Conservation (phyloP, 495 filamentous ascomycete genomes). For the Aspergillus cavernicola region DNA sequence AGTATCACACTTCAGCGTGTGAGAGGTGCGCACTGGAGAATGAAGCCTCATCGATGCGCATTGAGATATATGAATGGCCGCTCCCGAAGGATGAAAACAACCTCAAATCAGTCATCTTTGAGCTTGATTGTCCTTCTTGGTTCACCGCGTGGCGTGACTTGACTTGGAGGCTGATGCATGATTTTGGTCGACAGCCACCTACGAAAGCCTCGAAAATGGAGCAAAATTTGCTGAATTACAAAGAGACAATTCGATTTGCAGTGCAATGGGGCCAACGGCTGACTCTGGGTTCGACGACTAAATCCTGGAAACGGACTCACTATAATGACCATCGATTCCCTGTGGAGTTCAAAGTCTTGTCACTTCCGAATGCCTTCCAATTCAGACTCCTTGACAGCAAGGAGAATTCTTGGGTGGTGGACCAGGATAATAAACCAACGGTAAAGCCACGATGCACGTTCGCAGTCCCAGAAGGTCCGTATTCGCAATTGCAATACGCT, state of each 20-base stretch:
- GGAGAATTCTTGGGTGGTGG: slow-evolving; percentile 6
- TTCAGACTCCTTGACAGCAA: slow-evolving; percentile 18
- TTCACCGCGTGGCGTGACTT: slow-evolving; percentile 53
- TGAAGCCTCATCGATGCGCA: slow-evolving; percentile 31
- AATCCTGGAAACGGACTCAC: slow-evolving; percentile 30
- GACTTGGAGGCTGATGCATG: slow-evolving; percentile 26
- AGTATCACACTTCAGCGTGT: slow-evolving; percentile 14
- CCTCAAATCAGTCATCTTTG: slow-evolving; percentile 50
- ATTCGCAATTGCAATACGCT: slow-evolving; percentile 13
- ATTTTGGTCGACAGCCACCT: slow-evolving; percentile 35
- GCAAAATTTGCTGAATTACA: slow-evolving; percentile 8
- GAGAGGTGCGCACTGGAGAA: slow-evolving; percentile 24
- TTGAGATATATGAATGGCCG: slow-evolving; percentile 57
- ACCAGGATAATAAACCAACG: slow-evolving; percentile 4
- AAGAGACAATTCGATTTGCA: slow-evolving; percentile 4
- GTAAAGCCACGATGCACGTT: slow-evolving; percentile 11
- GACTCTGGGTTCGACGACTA: slow-evolving; percentile 36
- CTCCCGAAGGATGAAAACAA: slow-evolving; percentile 35
- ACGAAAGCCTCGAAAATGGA: neutral
- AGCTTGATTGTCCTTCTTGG: slow-evolving; percentile 42
- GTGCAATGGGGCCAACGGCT: slow-evolving; percentile 8
- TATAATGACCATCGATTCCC: slow-evolving; percentile 23
- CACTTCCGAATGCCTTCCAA: slow-evolving; percentile 13
- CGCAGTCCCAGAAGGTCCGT: slow-evolving; percentile 1
- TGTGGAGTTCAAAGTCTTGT: slow-evolving; percentile 17